Base-by-base conservation (phyloP, 2,329 filamentous ascomycete genomes). In the Curvularia hawaiiensis region DNA sequence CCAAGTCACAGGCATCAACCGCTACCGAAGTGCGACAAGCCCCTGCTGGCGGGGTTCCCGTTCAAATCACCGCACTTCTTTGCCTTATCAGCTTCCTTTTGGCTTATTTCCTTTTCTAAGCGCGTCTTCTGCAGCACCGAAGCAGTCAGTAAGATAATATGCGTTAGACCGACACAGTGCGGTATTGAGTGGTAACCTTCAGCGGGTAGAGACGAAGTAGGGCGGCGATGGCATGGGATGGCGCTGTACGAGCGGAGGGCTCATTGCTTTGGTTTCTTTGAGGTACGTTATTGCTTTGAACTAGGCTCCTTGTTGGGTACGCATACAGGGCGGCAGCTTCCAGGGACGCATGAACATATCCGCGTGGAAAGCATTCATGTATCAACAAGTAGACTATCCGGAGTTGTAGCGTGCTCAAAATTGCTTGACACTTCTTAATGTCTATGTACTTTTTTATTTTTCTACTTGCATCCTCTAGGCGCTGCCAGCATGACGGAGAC, bases 41-140 rank as follows among this genome's bases (percentile, higher is more conserved):
- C 78, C 65, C 79, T 41, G 76, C 80, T 20, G 87, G 92, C 67
- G 94, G 95, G 22, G 94, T 99, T 3, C 88, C 95, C 0, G 86
- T 99, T 49, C 89, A 94, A 76, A 85, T 94, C 61, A 91, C 91
- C 44, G 94, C 95, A 22, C 82, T 87, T 22, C 81, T 99, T 43
- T 97, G 93, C 75, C 82, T 99, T 69, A 70, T 96, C 63, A 93
- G 91, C 82, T 99, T 99, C 81, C 79, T 99, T 73, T 85, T 98
- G 68, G 95, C 92, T 54, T 99, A 97, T 79, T 86, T 98, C 78
- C 92, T 99, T 82, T 99, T 99, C 79, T 99, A 88, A 83, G 60
- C 57, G 56, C 50, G 63, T 62, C 60, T 57, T 62, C 62, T 62
- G 61, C 62, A 65, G 57, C 63, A 65, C 57, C 60, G 50, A 59